phyloP scores from a whole-genome alignment of 163 green algal species.

The Volvox carteri region DNA sequence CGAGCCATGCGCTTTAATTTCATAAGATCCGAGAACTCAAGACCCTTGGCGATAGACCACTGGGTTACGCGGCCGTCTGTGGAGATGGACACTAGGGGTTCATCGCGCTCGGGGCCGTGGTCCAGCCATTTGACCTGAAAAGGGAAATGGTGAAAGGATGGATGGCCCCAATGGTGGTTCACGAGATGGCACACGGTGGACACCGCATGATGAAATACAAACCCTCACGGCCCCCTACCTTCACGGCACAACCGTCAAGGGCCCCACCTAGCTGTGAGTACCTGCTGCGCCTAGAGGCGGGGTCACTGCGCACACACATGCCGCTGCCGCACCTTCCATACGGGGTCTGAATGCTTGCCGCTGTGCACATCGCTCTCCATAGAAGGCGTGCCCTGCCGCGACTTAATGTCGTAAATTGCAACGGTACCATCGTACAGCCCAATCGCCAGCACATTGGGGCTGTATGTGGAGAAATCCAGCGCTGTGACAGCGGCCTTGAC shows the following conservation, averaged over 20 bases:
- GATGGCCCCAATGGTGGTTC: no score
- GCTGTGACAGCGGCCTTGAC: conserved; percentile 79
- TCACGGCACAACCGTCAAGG: no score
- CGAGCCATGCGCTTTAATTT: conserved; percentile 83
- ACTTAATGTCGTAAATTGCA: conserved; percentile 86
- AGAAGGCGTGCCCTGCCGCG: conserved; percentile 51
- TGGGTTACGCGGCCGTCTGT: conserved; percentile 88
- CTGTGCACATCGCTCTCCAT: conserved; percentile 69
- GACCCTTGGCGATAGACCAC: conserved; percentile 90
- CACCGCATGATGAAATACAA: no score
- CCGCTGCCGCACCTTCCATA: conserved; percentile 83
- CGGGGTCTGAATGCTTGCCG: conserved; percentile 88
- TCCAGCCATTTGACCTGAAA: conserved; percentile 83
- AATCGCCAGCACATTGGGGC: conserved; percentile 86
- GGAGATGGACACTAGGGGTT: conserved; percentile 89
- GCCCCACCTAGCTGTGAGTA: no score
- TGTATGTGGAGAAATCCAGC: conserved; percentile 84
- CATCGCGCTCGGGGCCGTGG: conserved; percentile 80
- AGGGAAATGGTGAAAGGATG: not conserved
- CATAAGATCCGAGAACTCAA: conserved; percentile 87
- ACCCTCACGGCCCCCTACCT: no score
- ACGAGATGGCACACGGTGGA: no score
- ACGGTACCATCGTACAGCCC: conserved; percentile 89
- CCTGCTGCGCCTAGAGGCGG: no score
- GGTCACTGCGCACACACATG: no score